Base-by-base conservation (phyloP, 2,329 filamentous ascomycete genomes). In the Pseudogymnoascus sp. region DNA sequence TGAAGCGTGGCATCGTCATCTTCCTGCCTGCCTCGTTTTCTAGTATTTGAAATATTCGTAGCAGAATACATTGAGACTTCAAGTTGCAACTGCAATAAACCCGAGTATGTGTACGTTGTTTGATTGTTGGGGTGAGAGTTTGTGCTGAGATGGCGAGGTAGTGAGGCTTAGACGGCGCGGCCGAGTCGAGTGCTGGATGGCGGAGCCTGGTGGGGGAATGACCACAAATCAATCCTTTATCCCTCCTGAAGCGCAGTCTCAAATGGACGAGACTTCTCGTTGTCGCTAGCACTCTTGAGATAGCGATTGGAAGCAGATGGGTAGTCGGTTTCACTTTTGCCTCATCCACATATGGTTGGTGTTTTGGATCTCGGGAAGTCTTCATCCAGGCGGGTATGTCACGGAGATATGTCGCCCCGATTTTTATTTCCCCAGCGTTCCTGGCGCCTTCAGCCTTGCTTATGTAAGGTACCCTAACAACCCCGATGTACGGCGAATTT, bases 1-100 rank as follows among this genome's bases (percentile, higher is more conserved):
- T 63, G 63, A 5, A 64, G 63, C 18, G 36, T 27, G 35, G 27
- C 62, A 59, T 61, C 60, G 18, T 70, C 67, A n/a, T 70, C 70
- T 4, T 70, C 69, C 9, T 55, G n/a, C 15, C 48, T 29, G 48
- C 9, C 18, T 33, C 48, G 29, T 35, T 55, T 55, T 55, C 48
- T 55, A 18, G 29, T 8, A 35, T 55, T 55, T 21, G 31, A 12
- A 18, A 33, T 55, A 55, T 33, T 35, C 9, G 15, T 18, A 33
- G 48, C 25, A 18, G 29, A 33, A 55, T 55, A 33, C 48, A 55
- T 55, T 18, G 29, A 35, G 48, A 13, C 10, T 18, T 55, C 5
- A 7, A 21, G 48, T 55, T 18, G 29, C 15, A 55, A 18, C n/a
- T 15, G 5, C 29, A 33, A 33, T 21, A 13, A 55, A n/a, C 27